A percentile compares a stretch with the other conserved stretches of the same genome.
Evolutionary conservation across 2,329 filamentous ascomycete genomes (phyloP).

Genomic region (Ophiostoma ips): DNA sequence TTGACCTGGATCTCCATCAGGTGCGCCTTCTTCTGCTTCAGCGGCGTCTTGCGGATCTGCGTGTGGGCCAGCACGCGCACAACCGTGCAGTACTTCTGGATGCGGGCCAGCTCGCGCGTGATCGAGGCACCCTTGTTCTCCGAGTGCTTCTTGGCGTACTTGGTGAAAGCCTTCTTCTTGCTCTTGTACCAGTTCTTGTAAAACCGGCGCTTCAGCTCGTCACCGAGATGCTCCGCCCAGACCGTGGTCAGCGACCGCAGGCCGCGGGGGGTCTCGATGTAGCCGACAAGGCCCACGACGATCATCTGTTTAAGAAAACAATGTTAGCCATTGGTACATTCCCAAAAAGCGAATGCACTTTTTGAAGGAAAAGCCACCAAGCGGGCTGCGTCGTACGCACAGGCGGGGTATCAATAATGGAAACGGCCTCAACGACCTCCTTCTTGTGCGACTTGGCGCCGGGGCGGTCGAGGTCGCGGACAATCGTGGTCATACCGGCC

Average conservation of each 20-base stretch:
- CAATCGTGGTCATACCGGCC: slow-evolving; percentile 99
- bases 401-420: slow-evolving; percentile 83
- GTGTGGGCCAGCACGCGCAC: slow-evolving; percentile 98
- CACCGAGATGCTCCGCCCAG: slow-evolving; percentile 98
- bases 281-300: slow-evolving; percentile 98
- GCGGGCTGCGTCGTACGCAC: slow-evolving; percentile 80
- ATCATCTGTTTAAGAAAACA: slow-evolving; percentile 63
- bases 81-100: slow-evolving; percentile 99
- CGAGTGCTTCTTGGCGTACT: slow-evolving; percentile 99
- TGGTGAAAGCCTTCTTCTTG: slow-evolving; percentile 99
- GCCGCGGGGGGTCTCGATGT: slow-evolving; percentile 99
- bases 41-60: slow-evolving; percentile 95
- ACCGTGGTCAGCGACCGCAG: slow-evolving; percentile 98
- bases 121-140: slow-evolving; percentile 82
- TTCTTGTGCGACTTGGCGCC: slow-evolving; percentile 99
- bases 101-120: slow-evolving; percentile 96
- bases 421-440: slow-evolving; percentile 82
- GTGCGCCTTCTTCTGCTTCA: slow-evolving; percentile 99
- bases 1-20: slow-evolving; percentile 99
- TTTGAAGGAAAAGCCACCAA: slow-evolving; percentile 29
- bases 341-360: slow-evolving; percentile 2
- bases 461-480: slow-evolving; percentile 96
- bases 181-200: slow-evolving; percentile 99
- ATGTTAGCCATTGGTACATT: slow-evolving; percentile 58
- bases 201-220: slow-evolving; percentile 98